Base-by-base conservation (phyloP, 306 rosid species). In the Vigna radiata region DNA sequence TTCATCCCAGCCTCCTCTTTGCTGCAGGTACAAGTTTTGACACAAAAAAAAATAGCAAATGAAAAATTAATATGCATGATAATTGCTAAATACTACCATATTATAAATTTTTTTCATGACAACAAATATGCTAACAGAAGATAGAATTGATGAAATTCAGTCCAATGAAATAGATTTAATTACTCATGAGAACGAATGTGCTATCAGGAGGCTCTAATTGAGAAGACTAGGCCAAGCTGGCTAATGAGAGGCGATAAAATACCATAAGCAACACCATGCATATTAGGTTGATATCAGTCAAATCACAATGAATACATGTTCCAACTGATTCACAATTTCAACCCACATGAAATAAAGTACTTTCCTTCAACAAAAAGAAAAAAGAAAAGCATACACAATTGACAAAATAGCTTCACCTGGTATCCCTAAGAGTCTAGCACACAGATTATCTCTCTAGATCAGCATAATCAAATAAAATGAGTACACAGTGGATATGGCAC, bases 1-100 rank as follows among this genome's bases (percentile, higher is more conserved):
- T 91, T 88, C 97, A 88, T 96, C 81, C 98, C 99, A 73, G 97
- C 98, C 77, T 96, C 96, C 81, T 91, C 97, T 85, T 96, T 96
- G 75, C 99, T 96, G 91, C 55, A 75, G 71, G 63, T 21, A 80
- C 25, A 48, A 80, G 62, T 59, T 68, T 74, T 44, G 64, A 60
- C 64, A 19, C 10, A 55, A n/a, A 23, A 60, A 55, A 67, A 19
- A 31, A 6, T 59, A 27, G 43, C 17, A 61, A 21, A 73, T 33
- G 50, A 67, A 69, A 52, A 70, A 15, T 61, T 48, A 56, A 77
- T 67, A 37, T 49, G 18, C 33, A 19, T 67, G 46, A 36, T 18
- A 68, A 36, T 29, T 72, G 7, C 56, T 29, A 58, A 37, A 58
- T 58, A 44, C 37, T 63, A 46, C 19, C 23, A 23, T 8, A 17